phyloP scores from a whole-genome alignment of 768 basidiomycete genomes.

The Mycena galopus region DNA sequence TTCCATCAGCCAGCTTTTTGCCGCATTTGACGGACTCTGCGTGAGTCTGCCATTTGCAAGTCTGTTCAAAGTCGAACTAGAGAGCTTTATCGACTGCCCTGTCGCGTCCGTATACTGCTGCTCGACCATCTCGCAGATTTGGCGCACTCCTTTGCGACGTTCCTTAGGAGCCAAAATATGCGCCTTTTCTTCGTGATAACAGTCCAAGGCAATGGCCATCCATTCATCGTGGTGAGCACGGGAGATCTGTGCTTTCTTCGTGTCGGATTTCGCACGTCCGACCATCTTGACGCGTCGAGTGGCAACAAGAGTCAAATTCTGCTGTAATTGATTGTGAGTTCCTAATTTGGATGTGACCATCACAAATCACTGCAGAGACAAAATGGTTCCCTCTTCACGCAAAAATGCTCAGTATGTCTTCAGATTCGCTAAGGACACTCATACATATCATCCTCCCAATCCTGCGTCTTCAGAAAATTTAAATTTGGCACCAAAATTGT shows the following conservation, averaged over 20 bases:
- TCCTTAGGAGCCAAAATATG: conserved; percentile 16
- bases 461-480: no score
- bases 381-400: no score
- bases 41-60: not conserved
- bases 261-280: conserved; percentile 16
- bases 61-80: not conserved
- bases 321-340: no score
- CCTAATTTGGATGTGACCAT: no score
- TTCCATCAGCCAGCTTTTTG: not conserved
- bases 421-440: no score
- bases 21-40: conserved; percentile 7
- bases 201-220: not conserved
- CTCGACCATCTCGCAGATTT: conserved; percentile 9
- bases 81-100: not conserved
- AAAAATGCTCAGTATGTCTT: no score
- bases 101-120: not conserved
- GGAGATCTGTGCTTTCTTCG: conserved; percentile 10
- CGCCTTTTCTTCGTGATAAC: conserved; percentile 7
- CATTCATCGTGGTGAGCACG: not conserved
- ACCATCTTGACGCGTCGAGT: conserved; percentile 25
- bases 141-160: no score
- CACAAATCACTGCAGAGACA: no score
- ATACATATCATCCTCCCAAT: no score
- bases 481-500: no score
- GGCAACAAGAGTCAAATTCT: no score